Evolutionary conservation across 345 rosid species (phyloP).

Genomic region (Iberis pinnata): DNA sequence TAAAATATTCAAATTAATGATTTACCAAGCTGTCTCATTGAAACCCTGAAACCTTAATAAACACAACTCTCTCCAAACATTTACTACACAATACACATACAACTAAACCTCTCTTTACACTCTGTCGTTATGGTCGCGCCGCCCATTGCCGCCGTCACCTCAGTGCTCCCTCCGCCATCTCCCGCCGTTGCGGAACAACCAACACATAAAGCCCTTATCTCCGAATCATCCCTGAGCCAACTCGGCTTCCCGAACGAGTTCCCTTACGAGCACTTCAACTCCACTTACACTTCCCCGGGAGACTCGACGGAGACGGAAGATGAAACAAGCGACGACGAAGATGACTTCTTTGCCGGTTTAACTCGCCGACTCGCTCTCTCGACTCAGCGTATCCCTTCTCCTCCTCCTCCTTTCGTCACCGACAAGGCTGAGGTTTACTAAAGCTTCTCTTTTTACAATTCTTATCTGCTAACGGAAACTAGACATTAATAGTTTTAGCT

Average conservation of each 20-base stretch:
- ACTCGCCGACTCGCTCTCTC: slow-evolving; percentile 59
- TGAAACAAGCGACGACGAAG: slow-evolving; percentile 55
- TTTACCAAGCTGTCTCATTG: too few species aligned
- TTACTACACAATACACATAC: too few species aligned
- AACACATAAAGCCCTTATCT: not conserved
- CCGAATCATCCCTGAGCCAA: not conserved
- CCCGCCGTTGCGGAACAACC: too few species aligned
- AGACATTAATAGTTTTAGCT: not conserved
- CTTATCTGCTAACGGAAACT: not conserved
- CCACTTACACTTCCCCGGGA: slow-evolving; percentile 39
- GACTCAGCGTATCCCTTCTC: slow-evolving; percentile 39
- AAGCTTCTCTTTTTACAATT: not conserved
- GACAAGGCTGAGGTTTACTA: slow-evolving; percentile 34
- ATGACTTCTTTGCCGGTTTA: slow-evolving; percentile 51
- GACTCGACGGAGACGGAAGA: slow-evolving; percentile 52
- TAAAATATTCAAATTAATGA: too few species aligned
- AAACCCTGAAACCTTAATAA: too few species aligned
- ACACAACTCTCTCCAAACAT: too few species aligned
- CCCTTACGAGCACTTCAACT: slow-evolving; percentile 46
- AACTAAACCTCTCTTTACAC: not conserved
- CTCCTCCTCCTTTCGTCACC: slow-evolving; percentile 27
- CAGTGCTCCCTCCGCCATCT: slow-evolving; percentile 31
- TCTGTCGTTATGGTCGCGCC: slow-evolving; percentile 28
- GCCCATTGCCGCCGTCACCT: slow-evolving; percentile 28
- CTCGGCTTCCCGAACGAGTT: slow-evolving; percentile 47